A percentile compares a stretch with the other conserved stretches of the same genome.
These are phyloP conservation scores for Penicillium sp. DNA, from an alignment of 2,329 filamentous ascomycete species.

Conservation along the genomic window DNA sequence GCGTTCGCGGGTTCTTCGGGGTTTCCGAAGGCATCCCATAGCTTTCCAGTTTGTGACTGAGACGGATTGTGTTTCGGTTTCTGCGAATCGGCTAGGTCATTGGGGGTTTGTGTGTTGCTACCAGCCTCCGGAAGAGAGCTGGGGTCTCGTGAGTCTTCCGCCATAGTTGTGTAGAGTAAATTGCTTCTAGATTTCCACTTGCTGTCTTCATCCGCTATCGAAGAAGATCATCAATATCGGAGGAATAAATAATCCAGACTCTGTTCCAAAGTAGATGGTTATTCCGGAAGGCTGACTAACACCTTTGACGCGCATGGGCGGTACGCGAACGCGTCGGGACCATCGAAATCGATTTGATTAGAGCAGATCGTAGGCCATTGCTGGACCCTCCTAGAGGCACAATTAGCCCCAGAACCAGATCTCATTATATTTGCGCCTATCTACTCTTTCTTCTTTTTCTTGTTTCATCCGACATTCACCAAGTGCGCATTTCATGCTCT, in stretches of 20 bases:
- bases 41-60: conserved; percentile 47
- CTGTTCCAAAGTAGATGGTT: conserved; percentile 14
- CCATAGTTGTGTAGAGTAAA: conserved; percentile 33
- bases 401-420: conserved; percentile 8
- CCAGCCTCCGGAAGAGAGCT: conserved; percentile 13
- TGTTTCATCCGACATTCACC: not conserved
- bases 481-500: conserved; percentile 26
- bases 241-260: conserved; percentile 10
- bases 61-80: conserved; percentile 44
- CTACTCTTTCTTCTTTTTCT: not conserved
- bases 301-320: conserved; percentile 27
- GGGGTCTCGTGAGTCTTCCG: conserved; percentile 39
- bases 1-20: conserved; percentile 53
- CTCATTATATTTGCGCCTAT: not conserved
- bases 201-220: not conserved
- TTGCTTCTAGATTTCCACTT: conserved; percentile 1
- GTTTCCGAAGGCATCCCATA: conserved; percentile 49
- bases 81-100: conserved; percentile 22
- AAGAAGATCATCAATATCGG: conserved; percentile 12
- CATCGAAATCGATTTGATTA: conserved; percentile 19
- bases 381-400: conserved; percentile 15
- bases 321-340: conserved; percentile 37
- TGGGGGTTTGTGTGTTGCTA: conserved; percentile 19
- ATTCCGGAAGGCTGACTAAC: conserved; percentile 27
- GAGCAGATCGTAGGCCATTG: conserved; percentile 16